These are phyloP conservation scores for Tricholoma saponaceum DNA, from an alignment of 768 basidiomycete species.

Conservation along the genomic window DNA sequence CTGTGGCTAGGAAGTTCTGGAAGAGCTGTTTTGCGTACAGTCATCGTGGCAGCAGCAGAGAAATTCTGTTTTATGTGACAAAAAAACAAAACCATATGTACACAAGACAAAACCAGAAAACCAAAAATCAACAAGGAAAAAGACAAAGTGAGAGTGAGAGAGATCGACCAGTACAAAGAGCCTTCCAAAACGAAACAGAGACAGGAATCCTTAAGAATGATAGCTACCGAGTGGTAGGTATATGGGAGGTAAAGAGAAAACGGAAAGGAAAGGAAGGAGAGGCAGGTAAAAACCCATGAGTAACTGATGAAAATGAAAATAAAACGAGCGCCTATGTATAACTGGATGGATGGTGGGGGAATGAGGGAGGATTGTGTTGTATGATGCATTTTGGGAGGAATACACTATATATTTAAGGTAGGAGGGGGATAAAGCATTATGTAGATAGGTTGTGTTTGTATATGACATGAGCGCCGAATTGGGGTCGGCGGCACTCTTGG, in stretches of 20 bases:
- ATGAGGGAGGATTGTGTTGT: neutral
- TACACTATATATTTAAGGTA: neutral
- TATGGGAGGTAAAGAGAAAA: neutral
- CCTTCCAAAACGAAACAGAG: neutral
- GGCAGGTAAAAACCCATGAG: neutral
- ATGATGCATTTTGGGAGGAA: neutral
- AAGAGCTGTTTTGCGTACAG: too few species aligned
- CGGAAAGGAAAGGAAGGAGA: neutral
- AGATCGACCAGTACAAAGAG: neutral
- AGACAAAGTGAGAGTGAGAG: neutral
- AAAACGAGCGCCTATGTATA: conserved; percentile 4
- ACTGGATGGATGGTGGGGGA: neutral
- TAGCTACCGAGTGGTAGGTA: neutral
- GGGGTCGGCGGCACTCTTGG: neutral
- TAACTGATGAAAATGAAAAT: neutral
- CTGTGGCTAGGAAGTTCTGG: too few species aligned
- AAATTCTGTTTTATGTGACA: too few species aligned
- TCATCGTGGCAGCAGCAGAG: neutral
- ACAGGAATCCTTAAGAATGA: neutral
- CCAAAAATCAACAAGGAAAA: neutral
- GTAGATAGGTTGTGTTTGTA: neutral
- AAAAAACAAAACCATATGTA: neutral
- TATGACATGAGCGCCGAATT: neutral
- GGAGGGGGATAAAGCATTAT: neutral
- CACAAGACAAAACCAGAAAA: neutral